Conservation (phyloP, 345 rosid species). For the Aquilaria yunnanensis region DNA sequence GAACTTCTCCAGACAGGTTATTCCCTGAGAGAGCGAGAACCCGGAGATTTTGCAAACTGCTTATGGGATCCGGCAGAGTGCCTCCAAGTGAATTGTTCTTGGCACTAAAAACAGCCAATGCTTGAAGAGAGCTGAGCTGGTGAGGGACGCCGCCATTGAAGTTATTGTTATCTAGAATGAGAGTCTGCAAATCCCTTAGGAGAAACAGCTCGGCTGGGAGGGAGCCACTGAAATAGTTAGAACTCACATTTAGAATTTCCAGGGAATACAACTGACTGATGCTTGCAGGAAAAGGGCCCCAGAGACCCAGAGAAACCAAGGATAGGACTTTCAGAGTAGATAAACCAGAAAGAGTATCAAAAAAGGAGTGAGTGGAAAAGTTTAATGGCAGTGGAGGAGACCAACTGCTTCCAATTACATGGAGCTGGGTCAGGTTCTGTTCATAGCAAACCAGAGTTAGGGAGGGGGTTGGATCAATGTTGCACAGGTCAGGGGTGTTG, state of each 20-base stretch:
- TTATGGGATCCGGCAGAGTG: conserved; percentile 33
- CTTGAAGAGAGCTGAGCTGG: conserved; percentile 32
- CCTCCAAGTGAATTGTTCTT: conserved; percentile 51
- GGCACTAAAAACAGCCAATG: conserved; percentile 43
- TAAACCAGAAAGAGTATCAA: conserved; percentile 21
- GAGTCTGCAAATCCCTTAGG: conserved; percentile 41
- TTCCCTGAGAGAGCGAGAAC: conserved; percentile 35
- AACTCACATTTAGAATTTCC: conserved; percentile 53
- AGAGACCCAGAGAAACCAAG: conserved; percentile 45
- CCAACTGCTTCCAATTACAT: conserved; percentile 32
- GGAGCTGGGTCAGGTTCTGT: conserved; percentile 54
- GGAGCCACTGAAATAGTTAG: conserved; percentile 39
- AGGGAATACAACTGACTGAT: conserved; percentile 37
- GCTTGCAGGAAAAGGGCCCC: conserved; percentile 40
- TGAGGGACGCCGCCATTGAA: conserved; percentile 39
- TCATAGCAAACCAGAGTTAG: conserved; percentile 45
- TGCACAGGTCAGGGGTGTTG: conserved; percentile 36
- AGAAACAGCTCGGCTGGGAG: conserved; percentile 37
- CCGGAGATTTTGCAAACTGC: conserved; percentile 29
- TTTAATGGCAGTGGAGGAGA: conserved; percentile 22
- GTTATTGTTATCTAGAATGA: conserved; percentile 42
- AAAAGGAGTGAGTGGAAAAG: conserved; percentile 31
- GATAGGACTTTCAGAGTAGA: conserved; percentile 51
- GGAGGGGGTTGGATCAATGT: conserved; percentile 32
- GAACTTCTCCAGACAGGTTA: conserved; percentile 44